Conservation (phyloP, 768 basidiomycete genomes). For the Lentinula sp. region DNA sequence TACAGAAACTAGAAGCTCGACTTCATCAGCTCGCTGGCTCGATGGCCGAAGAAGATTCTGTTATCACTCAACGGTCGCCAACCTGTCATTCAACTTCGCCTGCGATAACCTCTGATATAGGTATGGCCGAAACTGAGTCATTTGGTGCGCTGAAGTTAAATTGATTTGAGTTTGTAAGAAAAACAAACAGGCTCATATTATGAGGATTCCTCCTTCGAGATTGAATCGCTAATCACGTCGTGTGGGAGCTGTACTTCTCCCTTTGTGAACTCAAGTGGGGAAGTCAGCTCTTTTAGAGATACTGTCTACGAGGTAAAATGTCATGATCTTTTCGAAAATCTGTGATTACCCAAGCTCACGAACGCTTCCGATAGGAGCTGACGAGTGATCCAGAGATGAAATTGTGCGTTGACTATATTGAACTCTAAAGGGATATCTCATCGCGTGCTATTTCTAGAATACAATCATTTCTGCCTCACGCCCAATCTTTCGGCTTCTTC, state of each 20-base stretch:
- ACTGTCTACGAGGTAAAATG: background rate
- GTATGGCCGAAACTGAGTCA: background rate
- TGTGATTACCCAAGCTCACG: background rate
- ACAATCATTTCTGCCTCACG: constrained; percentile 52
- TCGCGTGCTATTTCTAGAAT: constrained; percentile 27
- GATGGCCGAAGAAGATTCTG: constrained; percentile 8
- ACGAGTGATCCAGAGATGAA: background rate
- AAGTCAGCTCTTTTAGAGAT: background rate
- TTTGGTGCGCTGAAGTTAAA: background rate
- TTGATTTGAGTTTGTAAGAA: background rate
- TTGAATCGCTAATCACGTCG: background rate
- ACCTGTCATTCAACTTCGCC: background rate
- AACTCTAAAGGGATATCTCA: too few species aligned
- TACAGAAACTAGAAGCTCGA: constrained; percentile 28
- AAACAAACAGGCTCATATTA: background rate
- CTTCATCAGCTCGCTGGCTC: constrained; percentile 30
- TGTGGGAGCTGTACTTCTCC: background rate
- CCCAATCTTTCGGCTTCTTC: constrained; percentile 60
- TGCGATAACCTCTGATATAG: background rate
- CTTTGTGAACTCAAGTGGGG: background rate
- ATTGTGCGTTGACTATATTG: background rate
- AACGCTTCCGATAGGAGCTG: background rate
- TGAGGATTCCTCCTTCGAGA: background rate
- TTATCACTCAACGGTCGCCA: constrained; percentile 10
- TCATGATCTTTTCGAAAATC: too few species aligned